These are phyloP conservation scores for Sutorius australiensis DNA, from an alignment of 768 basidiomycete species.

Conservation along the genomic window DNA sequence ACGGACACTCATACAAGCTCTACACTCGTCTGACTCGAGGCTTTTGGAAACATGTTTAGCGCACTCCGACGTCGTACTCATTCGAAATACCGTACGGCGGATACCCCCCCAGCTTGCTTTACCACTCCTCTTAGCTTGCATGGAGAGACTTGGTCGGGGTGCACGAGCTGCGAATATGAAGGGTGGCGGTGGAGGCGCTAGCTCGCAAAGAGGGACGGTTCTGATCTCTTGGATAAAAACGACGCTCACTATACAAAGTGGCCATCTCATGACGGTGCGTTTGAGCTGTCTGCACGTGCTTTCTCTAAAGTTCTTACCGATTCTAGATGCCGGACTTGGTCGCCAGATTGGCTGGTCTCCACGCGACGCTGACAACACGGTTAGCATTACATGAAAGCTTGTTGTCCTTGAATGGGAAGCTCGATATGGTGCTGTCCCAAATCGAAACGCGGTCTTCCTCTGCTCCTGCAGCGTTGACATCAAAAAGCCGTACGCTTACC, in stretches of 20 bases:
- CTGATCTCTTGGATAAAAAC: conserved; percentile 77
- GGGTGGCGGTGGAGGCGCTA: conserved; percentile 75
- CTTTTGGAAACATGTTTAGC: conserved; percentile 83
- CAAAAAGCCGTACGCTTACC: conserved; percentile 37
- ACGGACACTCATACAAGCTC: conserved; percentile 90
- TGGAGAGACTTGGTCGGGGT: conserved; percentile 82
- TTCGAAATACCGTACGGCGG: conserved; percentile 81
- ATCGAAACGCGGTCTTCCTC: conserved; percentile 83
- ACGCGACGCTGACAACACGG: conserved; percentile 75
- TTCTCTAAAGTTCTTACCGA: conserved; percentile 8
- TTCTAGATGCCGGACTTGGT: conserved; percentile 88
- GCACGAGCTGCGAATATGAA: conserved; percentile 68
- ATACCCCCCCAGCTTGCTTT: conserved; percentile 86
- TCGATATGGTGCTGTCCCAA: conserved; percentile 93
- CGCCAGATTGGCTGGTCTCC: conserved; percentile 77
- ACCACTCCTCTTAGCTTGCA: conserved; percentile 80
- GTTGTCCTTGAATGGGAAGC: conserved; percentile 78
- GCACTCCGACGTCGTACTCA: conserved; percentile 76
- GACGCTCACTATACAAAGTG: conserved; percentile 80
- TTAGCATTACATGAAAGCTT: conserved; percentile 81
- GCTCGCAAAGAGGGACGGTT: conserved; percentile 67
- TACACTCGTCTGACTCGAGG: conserved; percentile 90
- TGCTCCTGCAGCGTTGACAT: conserved; percentile 53
- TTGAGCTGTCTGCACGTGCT: background rate
- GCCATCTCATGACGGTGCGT: conserved; percentile 91